These are phyloP conservation scores for Dimocarpus longan DNA, from an alignment of 345 rosid genomes.

Conservation along the genomic window DNA sequence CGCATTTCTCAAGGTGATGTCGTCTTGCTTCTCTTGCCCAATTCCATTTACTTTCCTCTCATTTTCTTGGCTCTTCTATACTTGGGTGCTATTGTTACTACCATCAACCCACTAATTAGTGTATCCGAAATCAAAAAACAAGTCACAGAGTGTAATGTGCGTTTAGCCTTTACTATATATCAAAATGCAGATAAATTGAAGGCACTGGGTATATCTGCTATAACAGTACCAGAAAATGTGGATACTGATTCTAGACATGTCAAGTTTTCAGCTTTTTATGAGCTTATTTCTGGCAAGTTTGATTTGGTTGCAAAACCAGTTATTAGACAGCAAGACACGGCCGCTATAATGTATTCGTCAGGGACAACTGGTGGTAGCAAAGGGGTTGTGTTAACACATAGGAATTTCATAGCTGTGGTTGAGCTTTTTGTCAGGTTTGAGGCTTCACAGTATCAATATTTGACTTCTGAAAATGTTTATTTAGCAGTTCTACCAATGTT, in stretches of 20 bases:
- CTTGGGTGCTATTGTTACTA: constrained; percentile 63
- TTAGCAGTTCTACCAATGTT: constrained; percentile 75
- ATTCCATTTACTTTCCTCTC: constrained; percentile 64
- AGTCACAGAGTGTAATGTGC: constrained; percentile 40
- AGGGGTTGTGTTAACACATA: constrained; percentile 75
- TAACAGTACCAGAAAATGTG: constrained; percentile 56
- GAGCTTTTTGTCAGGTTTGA: constrained; percentile 82
- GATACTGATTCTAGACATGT: constrained; percentile 21
- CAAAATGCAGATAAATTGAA: constrained; percentile 41
- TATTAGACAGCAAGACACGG: constrained; percentile 72
- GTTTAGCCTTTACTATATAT: constrained; percentile 47
- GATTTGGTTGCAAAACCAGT: constrained; percentile 33
- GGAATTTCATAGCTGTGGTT: constrained; percentile 62
- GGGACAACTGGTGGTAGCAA: constrained; percentile 87
- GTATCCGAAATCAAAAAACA: constrained; percentile 52
- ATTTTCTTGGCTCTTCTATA: constrained; percentile 60
- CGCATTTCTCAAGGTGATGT: constrained; percentile 68
- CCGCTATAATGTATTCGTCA: constrained; percentile 78
- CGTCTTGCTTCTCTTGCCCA: constrained; percentile 68
- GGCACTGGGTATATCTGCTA: constrained; percentile 36
- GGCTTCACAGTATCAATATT: constrained; percentile 63
- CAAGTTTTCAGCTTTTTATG: constrained; percentile 38
- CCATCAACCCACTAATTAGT: constrained; percentile 66
- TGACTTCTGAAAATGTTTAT: constrained; percentile 53
- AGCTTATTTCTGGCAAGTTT: constrained; percentile 33